A percentile compares a stretch with the other conserved stretches of the same genome.
phyloP scores from a whole-genome alignment of 2,329 filamentous ascomycete genomes.

The Arthrobotrys entomopaga region DNA sequence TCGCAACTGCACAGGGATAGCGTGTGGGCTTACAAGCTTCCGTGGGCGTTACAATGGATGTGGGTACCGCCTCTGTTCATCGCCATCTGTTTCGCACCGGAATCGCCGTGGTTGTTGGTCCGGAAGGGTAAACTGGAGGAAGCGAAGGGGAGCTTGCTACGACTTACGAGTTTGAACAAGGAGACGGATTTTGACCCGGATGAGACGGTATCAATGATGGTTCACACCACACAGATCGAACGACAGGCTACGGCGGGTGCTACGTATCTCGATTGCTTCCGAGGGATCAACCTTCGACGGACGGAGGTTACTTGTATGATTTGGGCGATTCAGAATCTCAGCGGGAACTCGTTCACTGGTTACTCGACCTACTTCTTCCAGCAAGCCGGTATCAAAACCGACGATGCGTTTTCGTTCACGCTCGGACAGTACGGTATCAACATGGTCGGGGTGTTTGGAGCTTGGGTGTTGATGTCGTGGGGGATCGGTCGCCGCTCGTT shows the following conservation, averaged over 20 bases:
- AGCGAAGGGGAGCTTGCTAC: conserved; percentile 73
- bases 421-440: conserved; percentile 64
- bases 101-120: conserved; percentile 79
- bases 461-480: conserved; percentile 68
- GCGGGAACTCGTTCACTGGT: conserved; percentile 60
- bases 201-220: conserved; percentile 91
- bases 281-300: conserved; percentile 77
- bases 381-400: conserved; percentile 62
- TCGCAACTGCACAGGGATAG: conserved; percentile 73
- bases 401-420: conserved; percentile 65
- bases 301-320: conserved; percentile 75
- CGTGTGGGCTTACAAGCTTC: conserved; percentile 76
- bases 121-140: conserved; percentile 72
- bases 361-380: conserved; percentile 65
- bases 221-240: conserved; percentile 85
- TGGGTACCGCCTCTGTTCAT: conserved; percentile 76
- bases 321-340: conserved; percentile 64
- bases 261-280: conserved; percentile 82
- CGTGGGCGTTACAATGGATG: conserved; percentile 80
- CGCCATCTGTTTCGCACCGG: conserved; percentile 75
- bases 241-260: conserved; percentile 67
- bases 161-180: conserved; percentile 71
- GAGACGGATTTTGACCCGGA: conserved; percentile 82
- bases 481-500: conserved; percentile 60
- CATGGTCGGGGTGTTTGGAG: conserved; percentile 81